These are phyloP conservation scores for Aspergillus sclerotialis DNA, from an alignment of 2,329 filamentous ascomycete genomes.

Conservation along the genomic window DNA sequence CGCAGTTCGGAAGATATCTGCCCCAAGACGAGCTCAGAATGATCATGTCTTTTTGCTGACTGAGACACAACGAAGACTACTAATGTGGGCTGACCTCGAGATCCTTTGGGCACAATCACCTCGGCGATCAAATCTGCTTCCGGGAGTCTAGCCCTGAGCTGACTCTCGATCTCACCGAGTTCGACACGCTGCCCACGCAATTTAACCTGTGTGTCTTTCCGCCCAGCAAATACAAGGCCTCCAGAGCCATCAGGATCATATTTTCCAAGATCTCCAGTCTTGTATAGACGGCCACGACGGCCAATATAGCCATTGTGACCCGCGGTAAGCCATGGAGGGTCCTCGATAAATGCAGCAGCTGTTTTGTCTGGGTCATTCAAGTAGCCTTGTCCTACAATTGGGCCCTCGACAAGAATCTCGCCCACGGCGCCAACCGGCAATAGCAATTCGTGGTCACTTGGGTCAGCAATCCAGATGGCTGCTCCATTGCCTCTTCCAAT, in stretches of 20 bases:
- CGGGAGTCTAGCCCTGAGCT: slow-evolving; percentile 22
- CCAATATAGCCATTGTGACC: slow-evolving; percentile 18
- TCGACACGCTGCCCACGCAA: slow-evolving; percentile 38
- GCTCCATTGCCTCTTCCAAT: slow-evolving; percentile 32
- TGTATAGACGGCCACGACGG: slow-evolving; percentile 30
- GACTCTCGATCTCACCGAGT: slow-evolving; percentile 35
- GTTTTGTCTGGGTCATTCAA: slow-evolving; percentile 34
- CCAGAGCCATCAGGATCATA: slow-evolving; percentile 33
- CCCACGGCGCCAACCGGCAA: slow-evolving; percentile 41
- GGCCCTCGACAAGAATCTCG: slow-evolving; percentile 43
- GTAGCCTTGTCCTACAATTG: slow-evolving; percentile 42
- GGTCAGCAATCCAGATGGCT: slow-evolving; percentile 35
- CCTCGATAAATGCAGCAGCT: slow-evolving; percentile 26
- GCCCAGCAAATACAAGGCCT: slow-evolving; percentile 29
- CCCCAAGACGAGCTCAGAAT: slow-evolving; percentile 9
- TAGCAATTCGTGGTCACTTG: slow-evolving; percentile 28
- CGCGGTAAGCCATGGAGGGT: slow-evolving; percentile 30
- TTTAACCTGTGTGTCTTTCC: slow-evolving; percentile 37
- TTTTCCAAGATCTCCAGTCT: slow-evolving; percentile 31
- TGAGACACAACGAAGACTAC: slow-evolving; percentile 25
- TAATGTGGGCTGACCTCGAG: slow-evolving; percentile 20
- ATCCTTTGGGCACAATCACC: slow-evolving; percentile 34
- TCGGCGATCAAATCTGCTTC: slow-evolving; percentile 40
- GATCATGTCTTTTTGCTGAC: slow-evolving; percentile 12
- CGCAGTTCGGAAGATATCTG: slow-evolving; percentile 13